Percentiles rank a stretch among this genome's conserved stretches.
Evolutionary conservation across 2,329 filamentous ascomycete species (phyloP).

Genomic region (Aspergillus ochraceoroseus): DNA sequence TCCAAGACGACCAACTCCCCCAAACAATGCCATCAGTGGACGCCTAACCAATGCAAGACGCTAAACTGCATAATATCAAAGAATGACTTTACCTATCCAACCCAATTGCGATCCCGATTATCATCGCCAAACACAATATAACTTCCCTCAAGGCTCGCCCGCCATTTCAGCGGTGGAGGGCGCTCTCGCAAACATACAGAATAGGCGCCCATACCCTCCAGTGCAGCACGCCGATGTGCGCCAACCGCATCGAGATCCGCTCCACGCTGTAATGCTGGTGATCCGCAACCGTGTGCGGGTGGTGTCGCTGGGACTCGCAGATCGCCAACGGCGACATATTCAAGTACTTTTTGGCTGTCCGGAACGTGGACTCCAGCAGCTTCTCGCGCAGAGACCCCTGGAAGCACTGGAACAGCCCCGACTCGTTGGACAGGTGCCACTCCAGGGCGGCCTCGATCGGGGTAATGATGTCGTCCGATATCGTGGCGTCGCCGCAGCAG

Average conservation of each 20-base stretch:
- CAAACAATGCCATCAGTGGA: conserved; percentile 6
- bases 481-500: conserved; percentile 26
- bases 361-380: conserved; percentile 31
- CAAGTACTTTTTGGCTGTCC: conserved; percentile 36
- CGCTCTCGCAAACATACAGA: conserved; percentile 53
- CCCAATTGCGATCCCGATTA: no score
- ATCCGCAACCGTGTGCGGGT: conserved; percentile 19
- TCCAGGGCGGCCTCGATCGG: conserved; percentile 34
- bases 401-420: conserved; percentile 33
- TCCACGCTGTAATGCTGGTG: conserved; percentile 36
- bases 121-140: no score
- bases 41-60: conserved; percentile 21
- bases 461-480: conserved; percentile 33
- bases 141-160: no score
- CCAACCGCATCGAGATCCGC: conserved; percentile 66
- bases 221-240: conserved; percentile 78
- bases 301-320: conserved; percentile 39
- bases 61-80: conserved; percentile 19
- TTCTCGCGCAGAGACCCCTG: conserved; percentile 33
- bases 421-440: conserved; percentile 34
- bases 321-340: conserved; percentile 43
- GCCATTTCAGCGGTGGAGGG: conserved; percentile 20
- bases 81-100: no score
- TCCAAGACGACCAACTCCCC: no score
- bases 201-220: conserved; percentile 83